Percentiles rank a stretch among this genome's conserved stretches.
These are phyloP conservation scores for Dendrobium officinale DNA, from an alignment of 106 monocot species.

Conservation along the genomic window DNA sequence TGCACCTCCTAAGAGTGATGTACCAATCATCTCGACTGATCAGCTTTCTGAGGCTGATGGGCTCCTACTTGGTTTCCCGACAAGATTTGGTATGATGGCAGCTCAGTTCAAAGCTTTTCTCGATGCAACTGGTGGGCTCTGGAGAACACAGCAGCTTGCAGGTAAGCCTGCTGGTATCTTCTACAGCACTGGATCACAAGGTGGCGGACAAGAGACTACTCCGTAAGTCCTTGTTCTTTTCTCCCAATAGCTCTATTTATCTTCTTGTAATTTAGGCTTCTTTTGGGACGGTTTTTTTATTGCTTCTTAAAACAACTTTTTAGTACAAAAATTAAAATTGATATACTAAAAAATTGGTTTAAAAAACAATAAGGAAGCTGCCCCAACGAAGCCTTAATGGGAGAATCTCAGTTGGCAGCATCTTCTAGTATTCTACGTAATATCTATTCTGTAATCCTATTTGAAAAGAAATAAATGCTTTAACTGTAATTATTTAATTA, in stretches of 20 bases:
- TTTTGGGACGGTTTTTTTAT: too few species aligned
- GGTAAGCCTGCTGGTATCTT: constrained; percentile 75
- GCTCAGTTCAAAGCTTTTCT: constrained; percentile 70
- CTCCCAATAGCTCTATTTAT: not conserved
- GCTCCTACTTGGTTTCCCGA: constrained; percentile 65
- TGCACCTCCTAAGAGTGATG: constrained; percentile 51
- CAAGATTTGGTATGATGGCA: constrained; percentile 71
- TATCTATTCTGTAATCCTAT: too few species aligned
- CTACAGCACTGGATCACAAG: constrained; percentile 65
- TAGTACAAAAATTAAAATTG: too few species aligned
- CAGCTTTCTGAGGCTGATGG: constrained; percentile 68
- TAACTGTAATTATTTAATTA: too few species aligned
- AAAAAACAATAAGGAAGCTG: too few species aligned
- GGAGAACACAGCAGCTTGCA: constrained; percentile 51
- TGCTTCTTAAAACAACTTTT: too few species aligned
- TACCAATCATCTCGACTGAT: constrained; percentile 46
- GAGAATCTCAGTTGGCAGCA: too few species aligned
- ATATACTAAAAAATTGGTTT: too few species aligned
- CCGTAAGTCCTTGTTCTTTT: constrained; percentile 26
- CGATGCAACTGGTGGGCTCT: constrained; percentile 64
- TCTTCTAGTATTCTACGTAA: too few species aligned
- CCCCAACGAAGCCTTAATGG: too few species aligned
- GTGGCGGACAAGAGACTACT: constrained; percentile 72
- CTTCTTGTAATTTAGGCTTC: not conserved
- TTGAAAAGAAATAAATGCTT: too few species aligned